Evolutionary conservation across 1,284 basidiomycete genomes (phyloP), one percentile per base, ranked within the genome.

Genomic region (Cutaneotrichosporon dermatis): DNA sequence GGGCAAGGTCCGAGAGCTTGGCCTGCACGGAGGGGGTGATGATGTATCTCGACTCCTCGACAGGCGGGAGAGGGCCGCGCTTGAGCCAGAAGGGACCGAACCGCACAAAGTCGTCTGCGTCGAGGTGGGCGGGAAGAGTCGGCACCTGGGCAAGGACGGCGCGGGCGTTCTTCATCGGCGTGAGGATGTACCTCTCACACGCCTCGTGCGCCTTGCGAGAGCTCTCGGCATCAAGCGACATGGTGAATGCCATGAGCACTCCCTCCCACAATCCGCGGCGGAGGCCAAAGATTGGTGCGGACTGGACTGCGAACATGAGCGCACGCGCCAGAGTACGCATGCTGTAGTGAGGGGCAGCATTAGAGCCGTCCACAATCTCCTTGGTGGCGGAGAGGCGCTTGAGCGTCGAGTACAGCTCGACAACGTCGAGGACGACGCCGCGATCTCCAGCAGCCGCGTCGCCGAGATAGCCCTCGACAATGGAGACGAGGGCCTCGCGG

Each of bases 231-330:
- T 98, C 92, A 43, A 99, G 83, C 2, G 89, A 86, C 90, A 97
- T 96, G 4, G 92, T 96, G 77, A 99, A 99, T 0, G 92, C 88
- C 96, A 99, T 99, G 63, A 95, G 74, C 72, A 90, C 93, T 3
- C 95, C 95, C 77, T 99, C 96, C 89, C 91, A 98, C 13, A 99
- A 80, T 1, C 91, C 88, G 40, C 96, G 82, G 48, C 93, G 86
- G 13, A 96, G 79, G 25, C 92, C 88, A 67, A 92, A 97, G 37
- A 83, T 79, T 16, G 83, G 81, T 0, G 89, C 86, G 49, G 90
- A 87, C 68, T 96, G 89, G 2, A 88, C 85, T 0, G 93, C 89
- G 75, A 97, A 99, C 1, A 87, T 91, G 59, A 99, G 82, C 0
- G 95, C 92, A 54, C 96, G 87, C 5, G 92, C 84, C 50, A 99